phyloP scores from a whole-genome alignment of 2,329 filamentous ascomycete genomes.

The Colletotrichum phormii region DNA sequence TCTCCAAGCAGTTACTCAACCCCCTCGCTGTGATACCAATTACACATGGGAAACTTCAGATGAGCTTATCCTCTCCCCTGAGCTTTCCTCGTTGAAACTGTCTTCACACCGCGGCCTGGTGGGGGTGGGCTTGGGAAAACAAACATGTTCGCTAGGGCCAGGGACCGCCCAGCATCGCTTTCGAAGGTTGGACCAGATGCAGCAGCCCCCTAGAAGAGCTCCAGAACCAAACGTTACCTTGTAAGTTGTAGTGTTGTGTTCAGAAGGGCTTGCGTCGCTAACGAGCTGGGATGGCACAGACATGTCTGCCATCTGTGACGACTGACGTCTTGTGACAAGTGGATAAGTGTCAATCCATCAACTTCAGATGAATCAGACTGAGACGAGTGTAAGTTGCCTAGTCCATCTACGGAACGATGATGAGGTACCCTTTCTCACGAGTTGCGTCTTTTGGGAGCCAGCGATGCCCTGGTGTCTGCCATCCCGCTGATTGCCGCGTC shows the following conservation, averaged over 20 bases:
- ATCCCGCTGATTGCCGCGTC: not conserved
- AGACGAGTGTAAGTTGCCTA: slow-evolving; percentile 9
- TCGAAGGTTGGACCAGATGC: not conserved
- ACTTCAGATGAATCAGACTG: slow-evolving; percentile 32
- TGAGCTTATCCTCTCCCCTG: slow-evolving; percentile 17
- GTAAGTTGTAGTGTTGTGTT: too few species aligned
- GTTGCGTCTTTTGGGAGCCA: too few species aligned
- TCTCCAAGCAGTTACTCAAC: slow-evolving; percentile 21
- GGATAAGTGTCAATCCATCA: slow-evolving; percentile 14
- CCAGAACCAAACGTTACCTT: not conserved
- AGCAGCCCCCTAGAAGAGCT: not conserved
- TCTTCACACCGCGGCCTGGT: slow-evolving; percentile 16
- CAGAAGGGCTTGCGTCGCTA: not conserved
- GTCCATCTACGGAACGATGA: not conserved
- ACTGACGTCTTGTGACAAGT: slow-evolving; percentile 35
- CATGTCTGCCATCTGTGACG: slow-evolving; percentile 23
- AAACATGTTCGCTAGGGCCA: slow-evolving; percentile 28
- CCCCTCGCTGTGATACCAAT: slow-evolving; percentile 30
- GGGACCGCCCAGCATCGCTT: not conserved
- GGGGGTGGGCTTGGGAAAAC: slow-evolving; percentile 18
- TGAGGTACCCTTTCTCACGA: not conserved
- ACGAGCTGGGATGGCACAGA: slow-evolving; percentile 7
- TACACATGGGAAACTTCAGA: slow-evolving; percentile 28
- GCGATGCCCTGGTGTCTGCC: not conserved
- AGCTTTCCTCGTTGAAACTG: slow-evolving; percentile 27